A percentile compares a stretch with the other conserved stretches of the same genome.
Evolutionary conservation across 2,329 filamentous ascomycete genomes (phyloP).

Genomic region (Leptographium radiaticola): DNA sequence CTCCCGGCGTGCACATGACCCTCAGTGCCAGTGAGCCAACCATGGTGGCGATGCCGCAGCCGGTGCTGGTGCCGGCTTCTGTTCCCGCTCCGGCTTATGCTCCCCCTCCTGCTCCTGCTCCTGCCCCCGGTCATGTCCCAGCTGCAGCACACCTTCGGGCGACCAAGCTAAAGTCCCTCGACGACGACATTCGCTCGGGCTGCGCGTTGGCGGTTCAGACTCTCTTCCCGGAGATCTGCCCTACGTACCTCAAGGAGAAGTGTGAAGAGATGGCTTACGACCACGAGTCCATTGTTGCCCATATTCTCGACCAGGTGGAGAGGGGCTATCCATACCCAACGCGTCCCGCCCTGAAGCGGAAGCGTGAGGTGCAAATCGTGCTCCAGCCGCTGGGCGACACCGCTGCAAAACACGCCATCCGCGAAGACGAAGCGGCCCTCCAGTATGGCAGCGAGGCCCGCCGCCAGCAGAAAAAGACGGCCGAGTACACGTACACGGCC

Average conservation of each 20-base stretch:
- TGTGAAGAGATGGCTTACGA: constrained; percentile 16
- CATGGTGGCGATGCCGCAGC: too few species aligned
- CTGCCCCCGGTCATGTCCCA: not conserved
- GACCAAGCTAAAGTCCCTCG: not conserved
- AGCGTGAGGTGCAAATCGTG: constrained; percentile 15
- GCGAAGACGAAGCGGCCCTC: constrained; percentile 10
- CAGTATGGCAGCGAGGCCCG: constrained; percentile 13
- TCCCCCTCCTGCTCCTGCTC: not conserved
- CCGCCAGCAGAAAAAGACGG: constrained; percentile 3
- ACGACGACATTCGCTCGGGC: constrained; percentile 7
- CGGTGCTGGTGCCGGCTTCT: not conserved
- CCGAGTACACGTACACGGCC: constrained; percentile 10
- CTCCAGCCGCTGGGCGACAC: not conserved
- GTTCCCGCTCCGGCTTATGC: not conserved
- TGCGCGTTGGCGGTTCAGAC: constrained; percentile 19
- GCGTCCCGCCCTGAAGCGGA: constrained; percentile 25
- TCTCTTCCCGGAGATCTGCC: constrained; percentile 34
- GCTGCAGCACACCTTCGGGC: not conserved
- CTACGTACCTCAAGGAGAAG: constrained; percentile 20
- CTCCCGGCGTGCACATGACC: too few species aligned
- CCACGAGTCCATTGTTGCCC: constrained; percentile 19
- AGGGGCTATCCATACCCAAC: constrained; percentile 24
- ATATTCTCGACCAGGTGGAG: constrained; percentile 28
- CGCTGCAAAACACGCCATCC: not conserved
- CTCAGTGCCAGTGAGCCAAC: too few species aligned